Evolutionary conservation across 2,329 filamentous ascomycete species (phyloP).

Genomic region (Verticillium longisporum): DNA sequence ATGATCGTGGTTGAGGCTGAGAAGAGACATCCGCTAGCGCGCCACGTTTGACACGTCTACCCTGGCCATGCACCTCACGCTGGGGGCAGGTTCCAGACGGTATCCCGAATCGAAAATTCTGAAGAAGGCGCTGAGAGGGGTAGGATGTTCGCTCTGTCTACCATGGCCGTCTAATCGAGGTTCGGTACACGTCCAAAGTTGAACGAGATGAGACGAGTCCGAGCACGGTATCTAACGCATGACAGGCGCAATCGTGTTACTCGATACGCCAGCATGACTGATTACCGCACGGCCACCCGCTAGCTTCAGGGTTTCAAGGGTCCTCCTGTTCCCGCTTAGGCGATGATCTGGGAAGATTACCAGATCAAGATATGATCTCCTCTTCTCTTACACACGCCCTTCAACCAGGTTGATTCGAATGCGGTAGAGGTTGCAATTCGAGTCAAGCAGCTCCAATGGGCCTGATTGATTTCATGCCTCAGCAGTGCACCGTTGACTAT

Average conservation of each 20-base stretch:
- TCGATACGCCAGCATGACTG: neutral
- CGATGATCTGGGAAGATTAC: neutral
- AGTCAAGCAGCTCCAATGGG: neutral
- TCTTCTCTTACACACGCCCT: neutral
- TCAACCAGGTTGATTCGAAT: neutral
- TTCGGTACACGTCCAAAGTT: neutral
- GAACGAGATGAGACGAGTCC: neutral
- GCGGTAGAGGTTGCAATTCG: neutral
- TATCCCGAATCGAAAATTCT: neutral
- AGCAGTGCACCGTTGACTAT: neutral
- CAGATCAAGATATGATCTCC: neutral
- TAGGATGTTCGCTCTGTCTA: neutral
- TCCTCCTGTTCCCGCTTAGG: neutral
- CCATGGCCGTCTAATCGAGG: neutral
- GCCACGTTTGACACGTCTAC: conserved; percentile 1
- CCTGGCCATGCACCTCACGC: neutral
- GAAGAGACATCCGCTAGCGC: neutral
- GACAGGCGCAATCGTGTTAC: neutral
- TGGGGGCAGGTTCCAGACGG: neutral
- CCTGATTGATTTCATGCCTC: neutral
- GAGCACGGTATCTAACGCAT: neutral
- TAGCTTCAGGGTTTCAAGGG: neutral
- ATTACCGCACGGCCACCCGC: neutral
- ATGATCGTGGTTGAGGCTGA: conserved; percentile 2
- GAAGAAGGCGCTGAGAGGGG: neutral